Percentiles rank a stretch among this genome's conserved stretches.
Conservation (phyloP, 768 basidiomycete genomes). For the Hypholoma fasciculare region DNA sequence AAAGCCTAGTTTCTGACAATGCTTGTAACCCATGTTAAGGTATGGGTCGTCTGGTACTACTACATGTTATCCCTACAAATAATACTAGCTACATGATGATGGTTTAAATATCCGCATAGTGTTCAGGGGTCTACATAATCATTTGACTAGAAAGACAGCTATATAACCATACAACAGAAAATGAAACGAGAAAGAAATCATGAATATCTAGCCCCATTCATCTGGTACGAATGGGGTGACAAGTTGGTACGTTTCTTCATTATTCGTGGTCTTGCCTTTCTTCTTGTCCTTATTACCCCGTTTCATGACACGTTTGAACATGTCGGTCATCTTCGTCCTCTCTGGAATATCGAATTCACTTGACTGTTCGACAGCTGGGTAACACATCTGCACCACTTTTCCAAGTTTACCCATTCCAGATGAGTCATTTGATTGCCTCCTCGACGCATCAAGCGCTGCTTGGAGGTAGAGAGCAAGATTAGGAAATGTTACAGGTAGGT, state of each 20-base stretch:
- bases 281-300: constrained; percentile 42
- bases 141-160: background rate
- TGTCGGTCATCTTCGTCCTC: constrained; percentile 46
- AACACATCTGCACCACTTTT: constrained; percentile 67
- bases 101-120: too few species aligned
- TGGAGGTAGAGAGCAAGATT: constrained; percentile 76
- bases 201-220: constrained; percentile 56
- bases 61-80: too few species aligned
- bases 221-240: constrained; percentile 83
- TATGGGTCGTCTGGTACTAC: too few species aligned
- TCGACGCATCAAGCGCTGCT: constrained; percentile 67
- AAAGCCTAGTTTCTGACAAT: too few species aligned
- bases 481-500: constrained; percentile 74
- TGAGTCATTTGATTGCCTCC: constrained; percentile 56
- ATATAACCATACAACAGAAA: background rate
- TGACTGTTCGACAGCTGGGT: constrained; percentile 44
- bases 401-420: constrained; percentile 66
- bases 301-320: constrained; percentile 65
- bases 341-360: constrained; percentile 30
- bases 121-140: background rate
- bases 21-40: too few species aligned
- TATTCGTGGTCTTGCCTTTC: constrained; percentile 56
- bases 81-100: too few species aligned
- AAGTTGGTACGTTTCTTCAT: constrained; percentile 79
- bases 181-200: background rate